Conservation (phyloP, 2,329 filamentous ascomycete genomes). For the Alternaria panax region DNA sequence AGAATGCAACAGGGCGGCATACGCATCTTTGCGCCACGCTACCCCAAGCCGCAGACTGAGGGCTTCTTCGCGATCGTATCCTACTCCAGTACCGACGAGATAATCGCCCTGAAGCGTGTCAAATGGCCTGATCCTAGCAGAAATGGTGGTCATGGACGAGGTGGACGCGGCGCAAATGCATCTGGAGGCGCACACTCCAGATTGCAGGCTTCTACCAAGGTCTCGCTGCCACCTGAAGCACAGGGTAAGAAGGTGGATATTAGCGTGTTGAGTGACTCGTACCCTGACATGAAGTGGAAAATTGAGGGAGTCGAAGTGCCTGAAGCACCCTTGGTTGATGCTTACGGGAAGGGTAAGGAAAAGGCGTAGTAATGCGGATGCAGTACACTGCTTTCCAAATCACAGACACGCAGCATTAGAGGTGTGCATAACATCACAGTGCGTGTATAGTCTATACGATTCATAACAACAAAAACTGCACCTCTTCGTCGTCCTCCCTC, state of each 20-base stretch:
- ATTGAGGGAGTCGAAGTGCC: conserved; percentile 62
- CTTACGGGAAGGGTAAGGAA: conserved; percentile 37
- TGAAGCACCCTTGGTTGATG: conserved; percentile 43
- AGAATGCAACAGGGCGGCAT: conserved; percentile 58
- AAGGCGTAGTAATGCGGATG: conserved; percentile 8
- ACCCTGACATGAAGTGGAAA: conserved; percentile 76
- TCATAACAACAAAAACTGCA: neutral
- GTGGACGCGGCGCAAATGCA: conserved; percentile 12
- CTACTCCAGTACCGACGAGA: conserved; percentile 71
- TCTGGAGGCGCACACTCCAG: conserved; percentile 39
- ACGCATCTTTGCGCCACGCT: conserved; percentile 84
- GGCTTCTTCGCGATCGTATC: conserved; percentile 88
- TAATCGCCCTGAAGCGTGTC: conserved; percentile 85
- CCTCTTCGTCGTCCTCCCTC: neutral
- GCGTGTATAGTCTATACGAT: no score
- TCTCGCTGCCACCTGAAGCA: conserved; percentile 66
- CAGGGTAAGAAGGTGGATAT: conserved; percentile 73
- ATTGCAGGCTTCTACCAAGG: conserved; percentile 62
- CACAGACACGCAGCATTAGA: neutral
- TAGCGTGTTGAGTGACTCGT: conserved; percentile 83
- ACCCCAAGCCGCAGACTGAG: conserved; percentile 93
- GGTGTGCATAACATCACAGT: no score
- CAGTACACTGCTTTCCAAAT: no score
- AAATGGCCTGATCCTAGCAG: conserved; percentile 66
- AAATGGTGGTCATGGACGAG: conserved; percentile 6